Evolutionary conservation across 140 eudicot genomes (phyloP), one percentile per base, ranked within the genome.

Genomic region (Ambrosia hybrid): DNA sequence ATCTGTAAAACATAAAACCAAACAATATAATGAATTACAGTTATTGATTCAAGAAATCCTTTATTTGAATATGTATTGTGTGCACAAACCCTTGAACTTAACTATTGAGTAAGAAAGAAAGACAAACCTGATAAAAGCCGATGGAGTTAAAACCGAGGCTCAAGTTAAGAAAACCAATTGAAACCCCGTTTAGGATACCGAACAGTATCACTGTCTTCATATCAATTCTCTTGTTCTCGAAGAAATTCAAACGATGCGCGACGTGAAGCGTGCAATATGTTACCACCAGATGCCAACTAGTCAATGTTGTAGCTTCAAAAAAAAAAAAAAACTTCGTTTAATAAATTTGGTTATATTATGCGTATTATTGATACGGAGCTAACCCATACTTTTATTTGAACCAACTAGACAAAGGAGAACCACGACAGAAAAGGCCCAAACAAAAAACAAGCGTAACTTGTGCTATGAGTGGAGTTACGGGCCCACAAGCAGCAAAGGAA

Each of bases 221-320:
- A 65, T 94, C 99, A n/a, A 94, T 68, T 6, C 87, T 72, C 74
- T 94, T 94, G 71, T 77, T 79, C 77, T 94, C 99, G 16, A 94
- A 94, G 73, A 90, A 94, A 49, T 88, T 85, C 39, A 94, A 76
- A 6, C 95, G 85, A 68, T 85, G 79, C 0, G 99, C 99, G 80
- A 86, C 91, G 59, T 90, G 92, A 68, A 94, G 94, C 6, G 92
- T 86, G 84, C 96, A 91, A 59, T 84, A 94, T 78, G 99, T 94
- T 45, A 94, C 99, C 95, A 94, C 76, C 37, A 94, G 82, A 79
- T 94, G 99, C 99, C 99, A 94, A 66, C 99, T 94, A 14, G 99
- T 94, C 81, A 94, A 87, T 51, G 99, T 94, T 70, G 99, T 94
- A 57, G 99, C 99, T 94, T 81, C 67, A 80, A 61, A 48, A 6